A percentile compares a stretch with the other conserved stretches of the same genome.
phyloP scores from a whole-genome alignment of 2,329 filamentous ascomycete genomes.

The Pseudogymnoascus destructans region DNA sequence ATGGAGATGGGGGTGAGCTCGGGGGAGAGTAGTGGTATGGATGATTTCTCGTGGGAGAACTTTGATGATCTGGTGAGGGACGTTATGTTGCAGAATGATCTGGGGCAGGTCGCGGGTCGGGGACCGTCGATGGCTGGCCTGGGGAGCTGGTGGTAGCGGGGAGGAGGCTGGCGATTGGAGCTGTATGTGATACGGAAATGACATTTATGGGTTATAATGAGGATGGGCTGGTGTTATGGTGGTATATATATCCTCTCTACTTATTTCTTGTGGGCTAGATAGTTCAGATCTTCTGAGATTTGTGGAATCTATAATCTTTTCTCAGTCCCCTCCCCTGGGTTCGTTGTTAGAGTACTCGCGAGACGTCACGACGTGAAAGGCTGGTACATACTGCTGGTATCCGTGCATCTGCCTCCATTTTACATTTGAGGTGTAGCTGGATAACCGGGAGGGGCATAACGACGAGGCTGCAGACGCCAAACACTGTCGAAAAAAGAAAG shows the following conservation, averaged over 20 bases:
- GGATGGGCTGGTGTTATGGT: not conserved
- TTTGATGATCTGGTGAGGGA: slow-evolving; percentile 28
- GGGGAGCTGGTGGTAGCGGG: slow-evolving; percentile 22
- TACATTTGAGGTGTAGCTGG: too few species aligned
- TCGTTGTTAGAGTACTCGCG: not conserved
- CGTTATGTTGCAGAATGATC: slow-evolving; percentile 20
- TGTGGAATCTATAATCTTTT: not conserved
- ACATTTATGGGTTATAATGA: not conserved
- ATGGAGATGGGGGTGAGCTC: slow-evolving; percentile 18
- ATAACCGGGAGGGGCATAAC: not conserved
- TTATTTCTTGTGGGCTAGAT: not conserved
- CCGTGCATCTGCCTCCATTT: not conserved
- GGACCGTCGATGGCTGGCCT: slow-evolving; percentile 19
- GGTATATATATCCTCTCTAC: slow-evolving; percentile 1
- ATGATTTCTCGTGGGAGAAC: slow-evolving; percentile 24
- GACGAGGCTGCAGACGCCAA: not conserved
- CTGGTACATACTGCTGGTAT: not conserved
- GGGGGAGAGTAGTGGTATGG: slow-evolving; percentile 14
- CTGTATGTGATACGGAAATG: not conserved
- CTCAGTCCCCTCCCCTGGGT: not conserved
- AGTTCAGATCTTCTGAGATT: not conserved
- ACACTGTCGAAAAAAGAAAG: too few species aligned
- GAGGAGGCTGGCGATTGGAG: not conserved
- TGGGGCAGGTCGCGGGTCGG: slow-evolving; percentile 11
- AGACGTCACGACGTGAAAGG: not conserved